These are phyloP conservation scores for Wickerhamomyces rabaulensis DNA, from an alignment of 805 yeast genomes.

Conservation along the genomic window DNA sequence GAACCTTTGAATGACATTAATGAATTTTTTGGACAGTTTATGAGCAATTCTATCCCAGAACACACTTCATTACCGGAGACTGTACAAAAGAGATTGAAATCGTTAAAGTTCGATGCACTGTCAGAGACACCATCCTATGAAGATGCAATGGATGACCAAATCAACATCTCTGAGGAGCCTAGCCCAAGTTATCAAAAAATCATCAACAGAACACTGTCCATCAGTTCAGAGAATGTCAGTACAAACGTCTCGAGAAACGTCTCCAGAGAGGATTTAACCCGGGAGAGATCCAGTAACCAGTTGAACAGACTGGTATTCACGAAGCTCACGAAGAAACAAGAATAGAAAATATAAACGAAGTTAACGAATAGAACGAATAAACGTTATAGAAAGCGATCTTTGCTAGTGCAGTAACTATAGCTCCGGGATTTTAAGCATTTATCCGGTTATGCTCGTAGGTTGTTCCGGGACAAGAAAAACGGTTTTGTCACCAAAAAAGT, in stretches of 20 bases:
- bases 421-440: neutral
- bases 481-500: too few relatives aligned
- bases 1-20: neutral
- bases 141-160: constrained; percentile 49
- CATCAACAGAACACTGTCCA: neutral
- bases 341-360: neutral
- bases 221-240: neutral
- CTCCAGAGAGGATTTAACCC: neutral
- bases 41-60: neutral
- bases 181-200: neutral
- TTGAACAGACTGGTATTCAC: neutral
- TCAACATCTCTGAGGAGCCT: constrained; percentile 22
- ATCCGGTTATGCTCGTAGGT: neutral
- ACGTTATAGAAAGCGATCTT: too few relatives aligned
- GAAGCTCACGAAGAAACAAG: neutral
- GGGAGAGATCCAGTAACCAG: neutral
- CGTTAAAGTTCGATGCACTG: constrained; percentile 32
- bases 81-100: constrained; percentile 7
- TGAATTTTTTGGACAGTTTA: neutral
- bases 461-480: neutral
- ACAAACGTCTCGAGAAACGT: neutral
- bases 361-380: too few relatives aligned
- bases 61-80: neutral
- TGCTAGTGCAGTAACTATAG: too few relatives aligned
- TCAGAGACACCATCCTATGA: constrained; percentile 73